Evolutionary conservation across 2,329 filamentous ascomycete genomes (phyloP).

Genomic region (Colletotrichum somersetense): DNA sequence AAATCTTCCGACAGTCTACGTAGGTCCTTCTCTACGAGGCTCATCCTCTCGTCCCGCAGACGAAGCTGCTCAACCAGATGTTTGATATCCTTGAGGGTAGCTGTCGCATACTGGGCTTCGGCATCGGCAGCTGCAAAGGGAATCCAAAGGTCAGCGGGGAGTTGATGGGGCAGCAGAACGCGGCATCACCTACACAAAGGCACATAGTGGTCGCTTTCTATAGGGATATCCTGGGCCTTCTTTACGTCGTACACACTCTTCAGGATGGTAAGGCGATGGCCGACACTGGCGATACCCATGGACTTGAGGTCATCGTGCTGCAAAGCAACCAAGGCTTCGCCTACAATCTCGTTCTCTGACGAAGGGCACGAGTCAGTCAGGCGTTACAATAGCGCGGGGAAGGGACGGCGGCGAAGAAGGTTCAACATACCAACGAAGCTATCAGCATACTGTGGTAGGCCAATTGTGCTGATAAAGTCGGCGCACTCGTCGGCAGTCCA

Average conservation of each 20-base stretch:
- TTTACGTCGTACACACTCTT: conserved; percentile 98
- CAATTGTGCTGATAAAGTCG: conserved; percentile 85
- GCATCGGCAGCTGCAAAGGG: conserved; percentile 81
- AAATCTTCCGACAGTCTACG: conserved; percentile 90
- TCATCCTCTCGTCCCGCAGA: conserved; percentile 90
- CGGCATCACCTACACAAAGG: conserved; percentile 79
- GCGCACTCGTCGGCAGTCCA: conserved; percentile 91
- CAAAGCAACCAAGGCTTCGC: conserved; percentile 88
- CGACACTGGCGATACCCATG: conserved; percentile 92
- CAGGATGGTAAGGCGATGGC: conserved; percentile 92
- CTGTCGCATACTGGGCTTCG: conserved; percentile 85
- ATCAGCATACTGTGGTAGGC: conserved; percentile 85
- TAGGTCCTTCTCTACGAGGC: conserved; percentile 84
- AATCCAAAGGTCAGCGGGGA: conserved; percentile 39
- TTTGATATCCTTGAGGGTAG: conserved; percentile 93
- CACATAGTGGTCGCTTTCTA: conserved; percentile 94
- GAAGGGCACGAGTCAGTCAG: conserved; percentile 16
- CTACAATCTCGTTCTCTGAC: conserved; percentile 92
- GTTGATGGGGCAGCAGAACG: conserved; percentile 16
- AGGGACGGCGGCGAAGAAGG: conserved; percentile 3
- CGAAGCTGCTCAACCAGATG: conserved; percentile 91
- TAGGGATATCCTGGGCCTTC: conserved; percentile 89
- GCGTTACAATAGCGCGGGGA: not conserved
- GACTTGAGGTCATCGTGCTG: conserved; percentile 95
- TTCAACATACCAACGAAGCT: conserved; percentile 80